Evolutionary conservation across 768 basidiomycete genomes (phyloP), one percentile per base, ranked within the genome.

Genomic region (Suillus fuscotomentosus): DNA sequence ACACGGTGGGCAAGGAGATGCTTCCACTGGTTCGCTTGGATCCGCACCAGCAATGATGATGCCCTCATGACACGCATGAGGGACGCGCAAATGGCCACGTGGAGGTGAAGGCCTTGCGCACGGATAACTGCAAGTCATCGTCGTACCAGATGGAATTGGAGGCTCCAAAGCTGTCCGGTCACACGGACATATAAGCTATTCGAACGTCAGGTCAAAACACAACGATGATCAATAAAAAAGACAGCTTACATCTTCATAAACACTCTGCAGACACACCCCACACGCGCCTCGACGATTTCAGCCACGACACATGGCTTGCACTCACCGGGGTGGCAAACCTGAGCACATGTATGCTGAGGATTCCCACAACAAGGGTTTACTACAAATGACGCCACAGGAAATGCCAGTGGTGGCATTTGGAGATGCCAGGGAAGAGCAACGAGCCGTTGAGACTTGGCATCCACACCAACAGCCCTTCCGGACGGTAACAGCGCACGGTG

Each of bases 131-230:
- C 97, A 99, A 43, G 79, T 76, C 68, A 99, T 86, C 34, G 77
- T 78, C 0, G 91, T 95, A 17, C 93, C 94, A 69, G 97, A 99
- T 0, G 90, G 85, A 43, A 97, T 88, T 0, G 96, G 96, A 0
- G 96, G 96, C 41, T 95, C 90, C 24, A 95, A 78, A 17, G 93
- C 83, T 2, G 95, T 98, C n/a, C 87, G 83, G 0, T 91, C 91
- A 73, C 97, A 99, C 56, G 84, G 77, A 72, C 97, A 99, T 11
- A 90, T 75, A 62, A 95, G 77, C 87, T 93, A 70, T 34, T 22
- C 5, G 45, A 57, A 39, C 1, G 17, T 54, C 10, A 59, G 13
- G n/a, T 39, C 27, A 48, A 39, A 15, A 54, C 31, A 50, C 24
- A 60, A 13, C 20, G 36, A 38, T 20, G 48, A 51, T 27, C 38